Evolutionary conservation across 192 early-diverging fungal species (phyloP).

Genomic region (Oehlia diaphana): DNA sequence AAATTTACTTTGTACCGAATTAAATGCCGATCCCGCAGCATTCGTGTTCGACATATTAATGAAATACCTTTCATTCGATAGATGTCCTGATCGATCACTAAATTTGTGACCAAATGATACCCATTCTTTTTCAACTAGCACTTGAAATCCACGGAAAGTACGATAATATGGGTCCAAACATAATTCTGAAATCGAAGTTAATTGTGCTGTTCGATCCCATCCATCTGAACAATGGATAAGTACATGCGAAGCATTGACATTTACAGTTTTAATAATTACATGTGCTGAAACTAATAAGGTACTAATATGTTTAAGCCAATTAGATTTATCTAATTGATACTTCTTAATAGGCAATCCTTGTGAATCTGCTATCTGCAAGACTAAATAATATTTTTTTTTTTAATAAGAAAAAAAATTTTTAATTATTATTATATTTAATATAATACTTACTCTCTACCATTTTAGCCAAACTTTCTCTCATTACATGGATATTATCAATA

Average conservation of each 20-base stretch:
- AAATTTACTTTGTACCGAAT: constrained; percentile 59
- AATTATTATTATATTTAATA: background rate
- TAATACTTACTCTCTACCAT: constrained; percentile 72
- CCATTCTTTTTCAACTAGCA: constrained; percentile 98
- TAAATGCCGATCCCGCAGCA: constrained; percentile 59
- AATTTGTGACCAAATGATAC: constrained; percentile 97
- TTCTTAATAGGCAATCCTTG: constrained; percentile 50
- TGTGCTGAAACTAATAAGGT: constrained; percentile 78
- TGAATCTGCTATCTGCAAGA: constrained; percentile 51
- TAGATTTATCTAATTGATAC: constrained; percentile 62
- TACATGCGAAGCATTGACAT: constrained; percentile 75
- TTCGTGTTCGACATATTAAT: constrained; percentile 51
- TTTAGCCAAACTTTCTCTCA: constrained; percentile 84
- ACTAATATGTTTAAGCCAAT: constrained; percentile 88
- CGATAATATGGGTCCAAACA: constrained; percentile 97
- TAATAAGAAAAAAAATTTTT: background rate
- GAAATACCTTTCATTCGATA: constrained; percentile 75
- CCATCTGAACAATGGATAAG: constrained; percentile 99
- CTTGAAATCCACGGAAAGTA: constrained; percentile 86
- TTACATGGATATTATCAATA: constrained; percentile 98
- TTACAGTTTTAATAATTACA: constrained; percentile 79
- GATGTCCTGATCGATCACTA: constrained; percentile 85
- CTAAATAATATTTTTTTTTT: constrained; percentile 30
- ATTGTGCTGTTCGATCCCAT: constrained; percentile 97
- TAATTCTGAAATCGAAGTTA: constrained; percentile 84